These are phyloP conservation scores for Limonium bicolor DNA, from an alignment of 148 eudicot genomes.

Conservation along the genomic window DNA sequence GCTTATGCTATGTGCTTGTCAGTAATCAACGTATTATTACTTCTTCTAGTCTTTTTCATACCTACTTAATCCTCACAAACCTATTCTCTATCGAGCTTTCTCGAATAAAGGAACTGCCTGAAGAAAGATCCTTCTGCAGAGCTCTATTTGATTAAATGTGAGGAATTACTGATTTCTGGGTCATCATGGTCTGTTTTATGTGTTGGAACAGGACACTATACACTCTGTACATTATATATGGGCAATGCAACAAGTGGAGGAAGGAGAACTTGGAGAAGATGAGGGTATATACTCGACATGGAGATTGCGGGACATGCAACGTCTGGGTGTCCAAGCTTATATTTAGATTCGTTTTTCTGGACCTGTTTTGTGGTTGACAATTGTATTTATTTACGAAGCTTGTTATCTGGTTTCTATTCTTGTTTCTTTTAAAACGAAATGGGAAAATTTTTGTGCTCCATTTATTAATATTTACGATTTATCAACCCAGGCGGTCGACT, in stretches of 20 bases:
- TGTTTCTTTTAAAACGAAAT: too few species aligned
- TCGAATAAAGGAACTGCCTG: too few species aligned
- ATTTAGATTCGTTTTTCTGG: conserved; percentile 29
- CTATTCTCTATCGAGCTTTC: too few species aligned
- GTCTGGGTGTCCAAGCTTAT: conserved; percentile 58
- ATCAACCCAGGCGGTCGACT: too few species aligned
- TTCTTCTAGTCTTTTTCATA: background rate
- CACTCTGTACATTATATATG: conserved; percentile 66
- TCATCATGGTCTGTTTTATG: background rate
- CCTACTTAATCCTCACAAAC: too few species aligned
- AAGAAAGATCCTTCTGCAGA: background rate
- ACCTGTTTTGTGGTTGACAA: too few species aligned
- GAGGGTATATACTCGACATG: conserved; percentile 62
- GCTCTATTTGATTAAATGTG: background rate
- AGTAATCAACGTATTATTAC: background rate
- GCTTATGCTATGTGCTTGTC: background rate
- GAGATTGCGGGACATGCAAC: conserved; percentile 90
- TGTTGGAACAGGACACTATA: conserved; percentile 60
- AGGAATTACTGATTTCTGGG: background rate
- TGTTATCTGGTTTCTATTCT: too few species aligned
- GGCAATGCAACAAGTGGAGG: conserved; percentile 80
- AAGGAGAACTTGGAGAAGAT: conserved; percentile 44
- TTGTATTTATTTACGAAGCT: too few species aligned
- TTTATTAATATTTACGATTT: too few species aligned
- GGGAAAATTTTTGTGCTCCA: too few species aligned